Percentiles rank a stretch among this genome's conserved stretches.
These are phyloP conservation scores for Fagopyrum homotropicum DNA, from an alignment of 148 eudicot species.

Conservation along the genomic window DNA sequence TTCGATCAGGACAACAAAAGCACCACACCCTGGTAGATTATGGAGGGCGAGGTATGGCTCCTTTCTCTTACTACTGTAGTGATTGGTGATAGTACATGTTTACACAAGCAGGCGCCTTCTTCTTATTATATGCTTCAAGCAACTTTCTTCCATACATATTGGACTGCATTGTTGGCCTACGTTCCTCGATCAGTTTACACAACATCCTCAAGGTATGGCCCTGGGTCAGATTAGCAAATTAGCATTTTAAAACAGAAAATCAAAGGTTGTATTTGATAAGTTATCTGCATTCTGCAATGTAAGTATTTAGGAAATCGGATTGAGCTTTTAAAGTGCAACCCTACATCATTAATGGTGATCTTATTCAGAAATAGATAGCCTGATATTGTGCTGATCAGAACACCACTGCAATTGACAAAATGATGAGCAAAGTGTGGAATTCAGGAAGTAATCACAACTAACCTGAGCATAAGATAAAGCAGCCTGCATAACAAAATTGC, in stretches of 20 bases:
- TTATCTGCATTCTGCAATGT: too few species aligned
- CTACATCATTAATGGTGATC: too few species aligned
- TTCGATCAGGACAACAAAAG: not conserved
- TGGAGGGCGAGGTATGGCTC: not conserved
- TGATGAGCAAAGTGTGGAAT: not conserved
- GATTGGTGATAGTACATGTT: not conserved
- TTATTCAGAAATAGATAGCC: not conserved
- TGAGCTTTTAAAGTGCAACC: too few species aligned
- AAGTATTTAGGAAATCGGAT: too few species aligned
- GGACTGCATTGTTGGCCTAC: constrained; percentile 26
- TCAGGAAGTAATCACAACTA: not conserved
- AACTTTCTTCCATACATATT: constrained; percentile 44
- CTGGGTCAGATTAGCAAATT: not conserved
- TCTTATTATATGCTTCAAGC: constrained; percentile 20
- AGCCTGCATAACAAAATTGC: constrained; percentile 50
- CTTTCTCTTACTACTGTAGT: not conserved
- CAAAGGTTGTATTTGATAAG: too few species aligned
- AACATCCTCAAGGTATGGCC: constrained; percentile 25
- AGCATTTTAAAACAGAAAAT: not conserved
- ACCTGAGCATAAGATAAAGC: constrained; percentile 22
- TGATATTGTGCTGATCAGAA: not conserved
- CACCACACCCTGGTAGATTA: not conserved
- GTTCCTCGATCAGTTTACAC: constrained; percentile 16
- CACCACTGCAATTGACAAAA: not conserved
- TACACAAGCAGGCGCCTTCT: not conserved